Conservation (phyloP, 2,329 filamentous ascomycete species). For the Ceratocystiopsis sp. region DNA sequence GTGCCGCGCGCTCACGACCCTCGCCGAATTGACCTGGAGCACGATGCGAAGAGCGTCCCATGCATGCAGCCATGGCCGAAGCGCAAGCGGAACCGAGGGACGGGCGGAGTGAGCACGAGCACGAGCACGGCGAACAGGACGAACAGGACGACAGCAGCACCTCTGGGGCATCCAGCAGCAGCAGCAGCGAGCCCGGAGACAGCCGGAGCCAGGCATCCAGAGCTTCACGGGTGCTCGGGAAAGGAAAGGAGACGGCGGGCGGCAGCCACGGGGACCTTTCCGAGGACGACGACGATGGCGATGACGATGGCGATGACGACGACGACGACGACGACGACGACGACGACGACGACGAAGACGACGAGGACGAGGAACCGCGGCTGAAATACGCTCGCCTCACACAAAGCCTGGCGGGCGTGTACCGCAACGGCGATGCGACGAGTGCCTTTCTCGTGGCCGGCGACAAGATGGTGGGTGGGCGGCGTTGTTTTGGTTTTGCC, state of each 20-base stretch:
- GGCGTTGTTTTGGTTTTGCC: background rate
- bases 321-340: slow-evolving; percentile 37
- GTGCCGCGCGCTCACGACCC: too few species aligned
- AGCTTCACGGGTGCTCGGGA: too few species aligned
- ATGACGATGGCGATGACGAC: slow-evolving; percentile 19
- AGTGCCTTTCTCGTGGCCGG: slow-evolving; percentile 80
- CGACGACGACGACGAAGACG: slow-evolving; percentile 56
- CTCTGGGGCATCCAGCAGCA: background rate
- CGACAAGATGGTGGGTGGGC: slow-evolving; percentile 75
- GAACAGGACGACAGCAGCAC: background rate
- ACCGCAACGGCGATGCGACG: slow-evolving; percentile 89
- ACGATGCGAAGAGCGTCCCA: background rate
- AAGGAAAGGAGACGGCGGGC: slow-evolving; percentile 1
- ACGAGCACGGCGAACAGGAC: background rate
- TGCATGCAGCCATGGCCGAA: slow-evolving; percentile 8
- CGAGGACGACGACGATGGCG: slow-evolving; percentile 8
- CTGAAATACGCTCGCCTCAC: slow-evolving; percentile 88
- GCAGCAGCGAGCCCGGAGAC: background rate
- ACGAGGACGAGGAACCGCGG: slow-evolving; percentile 83
- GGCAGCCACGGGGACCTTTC: background rate
- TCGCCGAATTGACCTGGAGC: too few species aligned
- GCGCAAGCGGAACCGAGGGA: slow-evolving; percentile 4
- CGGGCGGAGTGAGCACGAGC: background rate
- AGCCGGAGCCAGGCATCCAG: background rate
- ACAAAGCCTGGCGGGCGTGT: slow-evolving; percentile 59